Conservation (phyloP, 768 basidiomycete species). For the Lentinula lateritia region DNA sequence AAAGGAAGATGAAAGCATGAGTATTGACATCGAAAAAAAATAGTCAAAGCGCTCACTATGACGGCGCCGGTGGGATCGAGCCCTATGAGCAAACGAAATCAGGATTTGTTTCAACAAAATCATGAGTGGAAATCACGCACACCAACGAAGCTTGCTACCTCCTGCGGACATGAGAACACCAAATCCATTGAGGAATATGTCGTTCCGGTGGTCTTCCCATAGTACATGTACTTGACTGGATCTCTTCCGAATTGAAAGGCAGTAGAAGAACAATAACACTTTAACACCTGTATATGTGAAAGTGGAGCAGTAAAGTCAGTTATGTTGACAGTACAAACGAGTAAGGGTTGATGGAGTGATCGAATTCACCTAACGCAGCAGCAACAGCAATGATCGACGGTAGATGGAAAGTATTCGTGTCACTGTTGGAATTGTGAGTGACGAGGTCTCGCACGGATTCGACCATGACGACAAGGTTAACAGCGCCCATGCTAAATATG, state of each 20-base stretch:
- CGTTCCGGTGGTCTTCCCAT: slow-evolving; percentile 96
- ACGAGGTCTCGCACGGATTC: slow-evolving; percentile 76
- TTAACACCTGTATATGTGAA: slow-evolving; percentile 60
- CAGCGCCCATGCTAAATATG: slow-evolving; percentile 71
- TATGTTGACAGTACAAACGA: no score
- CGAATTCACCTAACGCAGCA: slow-evolving; percentile 64
- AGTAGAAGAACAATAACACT: slow-evolving; percentile 82
- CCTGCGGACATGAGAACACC: slow-evolving; percentile 81
- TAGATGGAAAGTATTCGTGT: slow-evolving; percentile 65
- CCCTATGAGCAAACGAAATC: slow-evolving; percentile 29
- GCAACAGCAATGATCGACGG: slow-evolving; percentile 80
- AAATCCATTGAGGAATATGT: slow-evolving; percentile 79
- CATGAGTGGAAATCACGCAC: slow-evolving; percentile 33
- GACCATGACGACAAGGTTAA: slow-evolving; percentile 88
- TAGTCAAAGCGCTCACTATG: slow-evolving; percentile 41
- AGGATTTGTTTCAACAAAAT: not conserved
- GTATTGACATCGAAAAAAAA: not conserved
- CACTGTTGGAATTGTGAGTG: slow-evolving; percentile 40
- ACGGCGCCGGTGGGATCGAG: slow-evolving; percentile 77
- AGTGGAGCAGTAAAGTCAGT: not conserved
- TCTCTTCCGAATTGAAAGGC: slow-evolving; percentile 66
- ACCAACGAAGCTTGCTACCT: slow-evolving; percentile 78
- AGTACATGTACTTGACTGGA: slow-evolving; percentile 93
- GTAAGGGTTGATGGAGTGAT: not conserved
- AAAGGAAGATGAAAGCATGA: not conserved